phyloP scores from a whole-genome alignment of 768 basidiomycete species.

The Neoboletus subvelutipes region DNA sequence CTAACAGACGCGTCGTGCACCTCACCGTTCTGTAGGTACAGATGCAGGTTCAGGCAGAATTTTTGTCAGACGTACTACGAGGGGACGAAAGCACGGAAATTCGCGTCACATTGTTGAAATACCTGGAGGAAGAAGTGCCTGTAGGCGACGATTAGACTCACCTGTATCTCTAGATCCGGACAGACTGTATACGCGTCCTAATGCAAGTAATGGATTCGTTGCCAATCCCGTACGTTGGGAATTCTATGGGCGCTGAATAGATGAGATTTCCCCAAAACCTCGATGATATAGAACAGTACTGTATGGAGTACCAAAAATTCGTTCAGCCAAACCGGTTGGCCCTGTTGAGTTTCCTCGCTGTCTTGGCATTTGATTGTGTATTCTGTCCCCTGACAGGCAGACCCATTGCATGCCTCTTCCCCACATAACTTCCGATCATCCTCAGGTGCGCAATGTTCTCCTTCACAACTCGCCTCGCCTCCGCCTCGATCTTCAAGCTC shows the following conservation, averaged over 20 bases:
- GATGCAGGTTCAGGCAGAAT: slow-evolving; percentile 89
- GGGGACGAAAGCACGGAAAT: slow-evolving; percentile 96
- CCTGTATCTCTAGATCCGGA: slow-evolving; percentile 17
- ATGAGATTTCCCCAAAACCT: slow-evolving; percentile 2
- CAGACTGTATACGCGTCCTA: neutral
- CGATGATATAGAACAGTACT: slow-evolving; percentile 10
- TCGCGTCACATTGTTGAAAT: slow-evolving; percentile 83
- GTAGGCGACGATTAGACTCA: slow-evolving; percentile 78
- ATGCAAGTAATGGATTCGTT: slow-evolving; percentile 2
- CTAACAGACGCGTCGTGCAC: slow-evolving; percentile 7
- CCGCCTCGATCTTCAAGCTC: slow-evolving; percentile 82
- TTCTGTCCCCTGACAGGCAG: slow-evolving; percentile 94
- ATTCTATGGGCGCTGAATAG: neutral
- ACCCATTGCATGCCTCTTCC: slow-evolving; percentile 89
- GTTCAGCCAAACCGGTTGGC: slow-evolving; percentile 59
- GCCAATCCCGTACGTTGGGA: neutral
- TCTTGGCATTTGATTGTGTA: slow-evolving; percentile 86
- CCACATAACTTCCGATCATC: slow-evolving; percentile 93
- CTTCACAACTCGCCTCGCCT: slow-evolving; percentile 75
- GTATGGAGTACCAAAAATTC: slow-evolving; percentile 7
- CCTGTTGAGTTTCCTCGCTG: slow-evolving; percentile 88
- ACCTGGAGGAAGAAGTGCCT: slow-evolving; percentile 95
- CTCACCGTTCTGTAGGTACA: slow-evolving; percentile 64
- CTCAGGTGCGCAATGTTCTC: slow-evolving; percentile 93
- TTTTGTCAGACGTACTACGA: slow-evolving; percentile 85